phyloP scores from a whole-genome alignment of 163 green algal species.

The Trebouxia gelatinosa region DNA sequence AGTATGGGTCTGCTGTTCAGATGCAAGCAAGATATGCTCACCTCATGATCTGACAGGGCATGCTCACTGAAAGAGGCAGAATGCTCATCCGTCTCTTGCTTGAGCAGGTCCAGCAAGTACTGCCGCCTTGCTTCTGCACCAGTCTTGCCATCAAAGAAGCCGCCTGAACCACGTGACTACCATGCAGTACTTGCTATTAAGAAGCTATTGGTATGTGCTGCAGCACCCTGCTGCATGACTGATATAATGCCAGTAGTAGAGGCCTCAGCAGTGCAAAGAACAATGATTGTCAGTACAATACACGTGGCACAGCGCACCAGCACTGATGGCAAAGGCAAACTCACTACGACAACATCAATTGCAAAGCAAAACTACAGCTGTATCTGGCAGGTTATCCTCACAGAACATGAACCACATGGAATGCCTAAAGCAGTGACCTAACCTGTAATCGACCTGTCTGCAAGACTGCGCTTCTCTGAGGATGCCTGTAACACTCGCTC shows the following conservation, averaged over 20 bases:
- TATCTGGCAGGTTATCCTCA: not conserved
- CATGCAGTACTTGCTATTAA: not conserved
- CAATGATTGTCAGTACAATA: not conserved
- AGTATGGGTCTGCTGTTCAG: not conserved
- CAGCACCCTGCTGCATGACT: not conserved
- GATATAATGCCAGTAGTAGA: not conserved
- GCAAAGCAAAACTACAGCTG: not conserved
- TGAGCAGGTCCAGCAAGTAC: constrained; percentile 67
- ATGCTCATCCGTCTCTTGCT: not conserved
- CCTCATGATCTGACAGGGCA: not conserved
- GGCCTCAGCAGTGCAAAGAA: not conserved
- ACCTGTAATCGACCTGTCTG: constrained; percentile 86
- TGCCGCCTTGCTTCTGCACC: constrained; percentile 62
- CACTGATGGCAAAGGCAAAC: not conserved
- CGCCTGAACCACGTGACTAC: constrained; percentile 49
- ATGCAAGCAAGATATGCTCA: not conserved
- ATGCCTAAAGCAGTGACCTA: not conserved
- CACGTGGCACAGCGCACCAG: not conserved
- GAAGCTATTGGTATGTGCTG: not conserved
- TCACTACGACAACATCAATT: not conserved
- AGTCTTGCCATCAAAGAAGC: constrained; percentile 90
- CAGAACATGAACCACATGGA: not conserved
- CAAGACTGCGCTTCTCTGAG: constrained; percentile 70
- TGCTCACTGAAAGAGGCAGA: not conserved
- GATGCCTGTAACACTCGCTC: constrained; percentile 72